Conservation (phyloP, 2,329 filamentous ascomycete genomes). For the Calonectria crousiana region DNA sequence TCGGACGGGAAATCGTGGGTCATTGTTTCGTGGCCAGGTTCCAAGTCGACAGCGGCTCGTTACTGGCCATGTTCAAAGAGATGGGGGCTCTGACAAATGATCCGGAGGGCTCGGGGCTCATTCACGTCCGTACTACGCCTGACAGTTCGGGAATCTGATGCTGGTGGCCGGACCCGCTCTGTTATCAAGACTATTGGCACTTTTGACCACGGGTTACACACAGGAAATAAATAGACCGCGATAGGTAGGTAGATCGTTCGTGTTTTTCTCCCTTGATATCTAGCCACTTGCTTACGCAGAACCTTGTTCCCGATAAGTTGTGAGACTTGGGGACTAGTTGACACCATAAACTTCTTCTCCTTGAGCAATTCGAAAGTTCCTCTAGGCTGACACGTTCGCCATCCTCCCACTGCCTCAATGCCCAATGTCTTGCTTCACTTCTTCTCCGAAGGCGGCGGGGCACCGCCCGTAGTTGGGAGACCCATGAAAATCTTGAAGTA, state of each 20-base stretch:
- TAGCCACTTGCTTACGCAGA: neutral
- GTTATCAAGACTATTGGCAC: slow-evolving; percentile 6
- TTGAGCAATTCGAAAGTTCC: neutral
- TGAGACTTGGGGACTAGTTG: neutral
- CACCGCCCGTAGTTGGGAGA: slow-evolving; percentile 83
- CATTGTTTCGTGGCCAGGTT: neutral
- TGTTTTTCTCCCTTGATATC: neutral
- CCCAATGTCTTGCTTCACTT: slow-evolving; percentile 43
- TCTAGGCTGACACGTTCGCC: neutral
- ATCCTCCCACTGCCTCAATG: neutral
- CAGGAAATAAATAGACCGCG: neutral
- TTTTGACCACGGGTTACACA: neutral
- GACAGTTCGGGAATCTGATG: neutral
- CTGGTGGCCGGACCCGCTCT: neutral
- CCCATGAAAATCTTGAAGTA: slow-evolving; percentile 94
- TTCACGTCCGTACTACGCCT: neutral
- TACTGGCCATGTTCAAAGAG: neutral
- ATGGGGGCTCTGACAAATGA: neutral
- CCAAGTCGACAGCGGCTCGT: neutral
- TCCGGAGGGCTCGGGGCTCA: neutral
- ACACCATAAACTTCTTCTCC: neutral
- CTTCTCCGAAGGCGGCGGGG: slow-evolving; percentile 66
- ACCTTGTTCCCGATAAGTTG: neutral
- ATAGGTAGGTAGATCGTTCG: slow-evolving; percentile 2
- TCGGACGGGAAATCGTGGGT: slow-evolving; percentile 4